Evolutionary conservation across 768 basidiomycete species (phyloP), one percentile per base, ranked within the genome.

Genomic region (Suillus fuscotomentosus): DNA sequence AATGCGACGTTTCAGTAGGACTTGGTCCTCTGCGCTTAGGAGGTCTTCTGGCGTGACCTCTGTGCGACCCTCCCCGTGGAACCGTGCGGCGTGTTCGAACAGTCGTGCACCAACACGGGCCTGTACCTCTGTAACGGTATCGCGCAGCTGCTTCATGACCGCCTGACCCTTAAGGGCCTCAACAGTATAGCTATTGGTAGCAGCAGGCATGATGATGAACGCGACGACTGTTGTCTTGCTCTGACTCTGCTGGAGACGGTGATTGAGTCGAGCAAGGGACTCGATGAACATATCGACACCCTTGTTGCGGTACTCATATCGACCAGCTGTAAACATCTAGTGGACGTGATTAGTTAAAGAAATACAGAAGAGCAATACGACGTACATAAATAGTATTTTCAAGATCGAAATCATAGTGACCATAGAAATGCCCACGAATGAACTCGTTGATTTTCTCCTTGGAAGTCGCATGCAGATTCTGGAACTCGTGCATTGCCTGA

Each of bases 271-370:
- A 36, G 97, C 97, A 63, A 99, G 87, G 20, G 91, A 85, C 79
- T 99, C 97, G 69, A 99, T 97, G 76, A 98, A 99, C 97, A 99
- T 97, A 75, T 99, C 97, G 38, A 99, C 95, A 63, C 97, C 97
- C 81, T 99, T 99, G 82, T 99, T 99, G 48, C 97, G 86, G 77
- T 97, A 99, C 77, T 99, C 97, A 77, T 99, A 99, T 51, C 97
- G 88, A 48, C 97, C 97, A n/a, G 97, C 97, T 17, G 95, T 99
- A 79, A 99, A 99, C 86, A 98, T 88, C 92, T 97, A 73, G 20
- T 51, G 41, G 45, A 57, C 6, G 50, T 66, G 41, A 70, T 69
- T 11, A 55, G 61, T 43, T 14, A 65, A 20, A 61, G 54, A 54
- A 20, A 60, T 24, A 61, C 54, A 10, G 20, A 53, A 15, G 15